phyloP scores from a whole-genome alignment of 2,329 filamentous ascomycete species.

The Penicillium sp. region DNA sequence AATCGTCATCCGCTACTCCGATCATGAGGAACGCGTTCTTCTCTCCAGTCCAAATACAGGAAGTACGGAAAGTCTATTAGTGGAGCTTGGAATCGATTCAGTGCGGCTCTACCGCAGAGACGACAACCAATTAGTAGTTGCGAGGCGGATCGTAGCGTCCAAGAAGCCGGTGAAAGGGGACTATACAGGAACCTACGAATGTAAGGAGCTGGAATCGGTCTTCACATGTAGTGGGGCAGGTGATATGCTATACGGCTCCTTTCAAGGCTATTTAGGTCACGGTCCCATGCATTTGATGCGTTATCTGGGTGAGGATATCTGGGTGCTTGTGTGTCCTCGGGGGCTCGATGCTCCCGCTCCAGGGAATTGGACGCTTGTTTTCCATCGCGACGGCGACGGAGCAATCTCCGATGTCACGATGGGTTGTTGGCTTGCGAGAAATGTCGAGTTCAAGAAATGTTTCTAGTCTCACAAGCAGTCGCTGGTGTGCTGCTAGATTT shows the following conservation, averaged over 20 bases:
- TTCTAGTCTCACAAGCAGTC: not conserved
- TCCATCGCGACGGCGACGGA: not conserved
- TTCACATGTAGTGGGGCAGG: not conserved
- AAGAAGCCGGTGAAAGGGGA: not conserved
- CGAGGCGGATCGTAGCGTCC: not conserved
- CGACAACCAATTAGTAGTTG: not conserved
- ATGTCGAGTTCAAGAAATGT: not conserved
- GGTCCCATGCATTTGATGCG: slow-evolving; percentile 1
- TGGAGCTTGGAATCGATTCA: not conserved
- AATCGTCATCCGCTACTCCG: not conserved
- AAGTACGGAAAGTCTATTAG: not conserved
- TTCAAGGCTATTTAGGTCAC: not conserved
- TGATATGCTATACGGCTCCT: not conserved
- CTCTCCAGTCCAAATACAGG: not conserved
- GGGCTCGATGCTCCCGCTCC: not conserved
- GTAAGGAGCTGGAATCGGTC: not conserved
- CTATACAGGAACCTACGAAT: not conserved
- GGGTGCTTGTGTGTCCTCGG: not conserved
- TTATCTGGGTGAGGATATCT: not conserved
- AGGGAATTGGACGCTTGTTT: not conserved
- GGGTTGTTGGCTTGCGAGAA: not conserved
- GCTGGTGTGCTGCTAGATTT: not conserved
- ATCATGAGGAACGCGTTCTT: not conserved
- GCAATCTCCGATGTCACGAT: not conserved
- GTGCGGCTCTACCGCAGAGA: not conserved